These are phyloP conservation scores for Trichaptum fuscoviolaceum DNA, from an alignment of 768 basidiomycete genomes.

Conservation along the genomic window DNA sequence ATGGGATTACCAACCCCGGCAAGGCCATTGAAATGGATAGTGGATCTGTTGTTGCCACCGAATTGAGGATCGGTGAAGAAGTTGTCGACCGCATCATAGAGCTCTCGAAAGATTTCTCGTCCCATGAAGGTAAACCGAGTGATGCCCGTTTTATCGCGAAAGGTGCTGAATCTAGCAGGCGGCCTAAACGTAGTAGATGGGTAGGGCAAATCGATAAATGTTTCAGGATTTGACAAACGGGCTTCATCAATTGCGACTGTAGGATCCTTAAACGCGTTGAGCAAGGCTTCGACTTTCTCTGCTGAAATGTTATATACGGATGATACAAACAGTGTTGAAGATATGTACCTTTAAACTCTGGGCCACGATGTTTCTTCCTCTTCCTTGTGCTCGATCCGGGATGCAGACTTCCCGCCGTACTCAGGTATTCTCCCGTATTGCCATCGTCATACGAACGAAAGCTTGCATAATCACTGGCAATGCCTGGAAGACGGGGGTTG, in stretches of 20 bases:
- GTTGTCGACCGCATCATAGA: not conserved
- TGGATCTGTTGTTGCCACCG: not conserved
- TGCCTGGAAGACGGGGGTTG: not conserved
- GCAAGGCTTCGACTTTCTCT: not conserved
- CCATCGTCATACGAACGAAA: not conserved
- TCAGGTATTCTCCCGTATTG: not conserved
- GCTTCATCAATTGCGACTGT: not conserved
- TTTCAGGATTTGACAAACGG: not conserved
- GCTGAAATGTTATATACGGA: no score
- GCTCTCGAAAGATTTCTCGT: not conserved
- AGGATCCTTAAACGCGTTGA: not conserved
- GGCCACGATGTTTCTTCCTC: no score
- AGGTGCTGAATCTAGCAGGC: not conserved
- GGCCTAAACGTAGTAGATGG: not conserved
- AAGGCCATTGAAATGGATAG: not conserved
- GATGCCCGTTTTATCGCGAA: not conserved
- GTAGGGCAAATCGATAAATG: not conserved
- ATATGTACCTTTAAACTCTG: no score
- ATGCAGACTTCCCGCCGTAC: not conserved
- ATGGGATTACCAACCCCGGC: not conserved
- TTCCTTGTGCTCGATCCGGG: no score
- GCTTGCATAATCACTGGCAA: not conserved
- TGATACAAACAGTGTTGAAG: no score
- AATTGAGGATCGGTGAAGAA: not conserved
- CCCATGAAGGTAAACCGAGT: not conserved